These are phyloP conservation scores for Saturnispora sanitii DNA, from an alignment of 805 yeast species.

Conservation along the genomic window DNA sequence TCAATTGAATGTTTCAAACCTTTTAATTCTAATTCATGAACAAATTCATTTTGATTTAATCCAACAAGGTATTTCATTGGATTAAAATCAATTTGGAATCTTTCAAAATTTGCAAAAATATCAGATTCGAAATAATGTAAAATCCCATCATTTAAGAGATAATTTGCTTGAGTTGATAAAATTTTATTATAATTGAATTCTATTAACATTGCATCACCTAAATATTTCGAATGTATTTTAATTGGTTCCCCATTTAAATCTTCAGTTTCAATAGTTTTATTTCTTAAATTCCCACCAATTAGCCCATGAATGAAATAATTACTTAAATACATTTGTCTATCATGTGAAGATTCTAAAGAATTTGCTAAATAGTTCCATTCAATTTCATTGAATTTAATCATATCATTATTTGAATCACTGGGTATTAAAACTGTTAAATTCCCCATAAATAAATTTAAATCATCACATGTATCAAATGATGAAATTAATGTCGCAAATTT, in stretches of 20 bases:
- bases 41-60: conserved; percentile 49
- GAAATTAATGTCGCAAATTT: conserved; percentile 16
- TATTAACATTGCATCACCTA: conserved; percentile 29
- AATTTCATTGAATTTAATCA: conserved; percentile 28
- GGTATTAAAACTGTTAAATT: conserved; percentile 41
- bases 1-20: conserved; percentile 47
- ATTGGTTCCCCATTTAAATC: conserved; percentile 23
- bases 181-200: conserved; percentile 20
- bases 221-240: conserved; percentile 17
- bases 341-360: conserved; percentile 24
- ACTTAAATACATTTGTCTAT: conserved; percentile 21
- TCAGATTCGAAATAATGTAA: conserved; percentile 37
- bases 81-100: conserved; percentile 30
- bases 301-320: conserved; percentile 33
- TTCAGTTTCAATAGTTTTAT: conserved; percentile 9
- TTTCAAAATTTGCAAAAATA: conserved; percentile 14
- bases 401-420: conserved; percentile 28
- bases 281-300: conserved; percentile 33
- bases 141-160: conserved; percentile 38
- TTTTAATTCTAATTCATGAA: conserved; percentile 59
- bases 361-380: conserved; percentile 38
- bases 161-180: conserved; percentile 30
- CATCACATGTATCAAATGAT: conserved; percentile 16
- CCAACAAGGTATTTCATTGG: conserved; percentile 53
- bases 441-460: conserved; percentile 12